Percentiles rank a stretch among this genome's conserved stretches.
Conservation (phyloP, 805 yeast genomes). For the Isabelozyma rhagii region DNA sequence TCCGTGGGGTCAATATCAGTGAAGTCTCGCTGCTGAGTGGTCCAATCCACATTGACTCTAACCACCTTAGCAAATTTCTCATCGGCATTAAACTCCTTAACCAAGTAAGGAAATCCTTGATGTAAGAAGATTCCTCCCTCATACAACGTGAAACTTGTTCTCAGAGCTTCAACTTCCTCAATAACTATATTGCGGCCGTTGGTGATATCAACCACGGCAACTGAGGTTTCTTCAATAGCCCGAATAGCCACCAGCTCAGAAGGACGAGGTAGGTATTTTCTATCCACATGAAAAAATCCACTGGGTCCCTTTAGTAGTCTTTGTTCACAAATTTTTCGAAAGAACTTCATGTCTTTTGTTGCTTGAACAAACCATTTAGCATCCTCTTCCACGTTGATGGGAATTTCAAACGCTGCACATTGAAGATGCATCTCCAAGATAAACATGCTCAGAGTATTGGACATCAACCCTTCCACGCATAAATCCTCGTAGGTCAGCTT, state of each 20-base stretch:
- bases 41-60: constrained; percentile 92
- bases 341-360: constrained; percentile 8
- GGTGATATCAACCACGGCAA: constrained; percentile 88
- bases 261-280: constrained; percentile 77
- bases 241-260: constrained; percentile 71
- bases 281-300: constrained; percentile 30
- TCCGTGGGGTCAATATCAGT: constrained; percentile 88
- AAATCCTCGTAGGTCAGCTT: constrained; percentile 35
- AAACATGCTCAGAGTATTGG: constrained; percentile 27
- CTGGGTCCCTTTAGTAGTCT: constrained; percentile 2
- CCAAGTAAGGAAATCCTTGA: constrained; percentile 88
- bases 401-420: constrained; percentile 89
- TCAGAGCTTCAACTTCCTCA: constrained; percentile 83
- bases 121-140: constrained; percentile 92
- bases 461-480: constrained; percentile 35
- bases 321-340: constrained; percentile 26
- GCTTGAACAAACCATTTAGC: constrained; percentile 48
- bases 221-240: constrained; percentile 76
- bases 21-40: constrained; percentile 85
- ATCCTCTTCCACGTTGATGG: constrained; percentile 56
- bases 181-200: constrained; percentile 71
- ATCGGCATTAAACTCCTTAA: constrained; percentile 77
- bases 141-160: constrained; percentile 87
- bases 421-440: constrained; percentile 83
- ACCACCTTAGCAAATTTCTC: constrained; percentile 80